Evolutionary conservation across 257 asterid genomes (phyloP).

Genomic region (Solanum gracilifrons): DNA sequence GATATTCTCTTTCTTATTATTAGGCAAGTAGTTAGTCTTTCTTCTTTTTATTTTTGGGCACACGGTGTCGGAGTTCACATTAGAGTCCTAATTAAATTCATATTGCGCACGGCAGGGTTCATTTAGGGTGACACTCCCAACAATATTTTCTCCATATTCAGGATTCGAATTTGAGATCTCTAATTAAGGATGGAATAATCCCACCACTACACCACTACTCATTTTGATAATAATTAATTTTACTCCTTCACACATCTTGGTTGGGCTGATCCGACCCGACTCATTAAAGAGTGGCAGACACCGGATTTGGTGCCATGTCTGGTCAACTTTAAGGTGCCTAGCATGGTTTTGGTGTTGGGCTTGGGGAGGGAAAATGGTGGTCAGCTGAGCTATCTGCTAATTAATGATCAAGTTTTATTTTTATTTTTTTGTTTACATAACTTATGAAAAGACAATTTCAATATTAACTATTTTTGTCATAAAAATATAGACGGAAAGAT

Average conservation of each 20-base stretch:
- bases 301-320: neutral
- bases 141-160: no score
- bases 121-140: neutral
- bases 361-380: neutral
- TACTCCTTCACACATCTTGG: no score
- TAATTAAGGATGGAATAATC: no score
- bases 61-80: no score
- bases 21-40: neutral
- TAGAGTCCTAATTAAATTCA: no score
- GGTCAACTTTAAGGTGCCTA: neutral
- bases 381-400: neutral
- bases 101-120: fast-evolving
- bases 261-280: neutral
- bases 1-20: neutral
- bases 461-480: no score
- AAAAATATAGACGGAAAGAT: neutral
- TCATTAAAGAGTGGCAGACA: neutral
- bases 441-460: neutral
- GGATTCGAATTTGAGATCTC: no score
- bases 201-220: neutral
- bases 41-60: neutral
- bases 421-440: no score
- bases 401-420: neutral
- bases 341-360: neutral
- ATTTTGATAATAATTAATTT: neutral